Base-by-base conservation (phyloP, 2,329 filamentous ascomycete genomes). In the Alternaria postmessia region DNA sequence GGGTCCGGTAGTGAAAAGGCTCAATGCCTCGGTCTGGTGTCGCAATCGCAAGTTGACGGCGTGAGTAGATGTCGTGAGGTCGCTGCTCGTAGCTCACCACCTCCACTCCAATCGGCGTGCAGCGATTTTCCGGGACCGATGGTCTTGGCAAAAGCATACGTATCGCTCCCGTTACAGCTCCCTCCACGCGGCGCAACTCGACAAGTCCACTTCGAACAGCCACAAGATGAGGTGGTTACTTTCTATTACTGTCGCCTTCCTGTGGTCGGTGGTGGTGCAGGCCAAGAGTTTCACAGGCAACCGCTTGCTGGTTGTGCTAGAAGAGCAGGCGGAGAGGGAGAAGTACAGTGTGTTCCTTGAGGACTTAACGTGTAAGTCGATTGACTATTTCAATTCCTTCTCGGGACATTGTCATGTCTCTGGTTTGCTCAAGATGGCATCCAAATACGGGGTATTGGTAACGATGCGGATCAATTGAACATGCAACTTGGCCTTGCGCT, bases 241-340 rank as follows among this genome's bases (percentile, higher is more conserved):
- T 81, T 89, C 90, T 72, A 84, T 92, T 75, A 57, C 64, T 28
- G 81, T 93, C 66, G 79, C 92, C 62, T 82, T 93, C 72, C 83
- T 88, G 65, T 84, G 92, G 64, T 81, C 87, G 65, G 85, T 89
- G 74, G 82, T 88, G 59, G 91, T 88, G 68, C 87, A 90, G 78
- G 93, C 93, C 58, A 81, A 91, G 73, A 97, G 94, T 83, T 90
- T 89, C 65, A 86, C 88, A 49, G 95, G 94, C 61, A 87, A 87
- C 79, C 87, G 93, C 76, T 81, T 98, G 79, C 84, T 99, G 74
- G 93, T 96, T 62, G 86, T 99, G 60, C 81, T 97, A 54, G 94
- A 98, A 73, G 91, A 96, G 71, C 84, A 88, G 64, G 85, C 87
- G 42, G 92, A 97, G 75, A 93, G 94, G 84, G 87, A 86, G 70